A percentile compares a stretch with the other conserved stretches of the same genome.
Conservation (phyloP, 2,329 filamentous ascomycete species). For the Scolecobasidium constrictum region DNA sequence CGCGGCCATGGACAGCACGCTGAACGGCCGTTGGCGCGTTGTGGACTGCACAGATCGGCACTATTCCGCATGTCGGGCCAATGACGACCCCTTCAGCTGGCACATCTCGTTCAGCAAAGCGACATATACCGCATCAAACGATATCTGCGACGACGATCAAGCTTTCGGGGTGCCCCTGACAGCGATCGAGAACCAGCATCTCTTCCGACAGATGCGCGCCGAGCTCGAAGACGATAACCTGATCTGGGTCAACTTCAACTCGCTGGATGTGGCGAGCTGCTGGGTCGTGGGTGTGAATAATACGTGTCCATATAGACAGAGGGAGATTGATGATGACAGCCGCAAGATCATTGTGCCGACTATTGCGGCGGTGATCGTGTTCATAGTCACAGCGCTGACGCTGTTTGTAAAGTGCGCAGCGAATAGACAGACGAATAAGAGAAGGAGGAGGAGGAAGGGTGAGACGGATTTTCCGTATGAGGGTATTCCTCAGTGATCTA, state of each 20-base stretch:
- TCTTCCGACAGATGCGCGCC: constrained; percentile 28
- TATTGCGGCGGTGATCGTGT: constrained; percentile 51
- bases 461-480: constrained; percentile 52
- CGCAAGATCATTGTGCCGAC: constrained; percentile 48
- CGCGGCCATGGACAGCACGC: constrained; percentile 38
- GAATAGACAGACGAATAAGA: constrained; percentile 43
- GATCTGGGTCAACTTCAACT: constrained; percentile 53
- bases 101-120: constrained; percentile 32
- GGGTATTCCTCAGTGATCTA: constrained; percentile 45
- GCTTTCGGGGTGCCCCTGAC: constrained; percentile 48
- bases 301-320: constrained; percentile 46
- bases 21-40: constrained; percentile 42
- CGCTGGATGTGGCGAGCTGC: constrained; percentile 43
- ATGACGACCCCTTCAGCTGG: constrained; percentile 47
- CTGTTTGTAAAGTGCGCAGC: constrained; percentile 54
- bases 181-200: constrained; percentile 51
- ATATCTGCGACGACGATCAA: constrained; percentile 37
- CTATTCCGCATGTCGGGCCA: constrained; percentile 46
- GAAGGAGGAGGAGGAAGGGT: constrained; percentile 36
- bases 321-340: constrained; percentile 28
- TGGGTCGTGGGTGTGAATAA: constrained; percentile 49
- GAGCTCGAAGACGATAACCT: constrained; percentile 19
- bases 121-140: constrained; percentile 32
- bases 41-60: constrained; percentile 42
- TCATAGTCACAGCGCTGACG: constrained; percentile 49